Evolutionary conservation across 2,329 filamentous ascomycete species (phyloP).

Genomic region (Xylaria arbuscula): DNA sequence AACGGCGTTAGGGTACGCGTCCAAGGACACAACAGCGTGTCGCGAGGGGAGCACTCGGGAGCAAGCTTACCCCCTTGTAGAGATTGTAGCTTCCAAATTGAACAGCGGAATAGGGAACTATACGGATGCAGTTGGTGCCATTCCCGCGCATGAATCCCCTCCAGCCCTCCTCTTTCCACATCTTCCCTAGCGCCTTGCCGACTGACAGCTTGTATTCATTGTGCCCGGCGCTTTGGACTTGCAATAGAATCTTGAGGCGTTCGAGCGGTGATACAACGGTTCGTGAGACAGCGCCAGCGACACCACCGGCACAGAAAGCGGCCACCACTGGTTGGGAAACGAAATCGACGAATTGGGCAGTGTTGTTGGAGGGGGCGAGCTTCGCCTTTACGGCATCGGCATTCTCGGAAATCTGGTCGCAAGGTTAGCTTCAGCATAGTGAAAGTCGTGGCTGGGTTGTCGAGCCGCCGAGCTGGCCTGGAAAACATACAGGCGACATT

Average conservation of each 20-base stretch:
- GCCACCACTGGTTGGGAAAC: slow-evolving; percentile 87
- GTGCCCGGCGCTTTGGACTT: slow-evolving; percentile 89
- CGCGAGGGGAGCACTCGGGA: neutral
- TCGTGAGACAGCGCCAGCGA: slow-evolving; percentile 95
- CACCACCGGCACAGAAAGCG: slow-evolving; percentile 92
- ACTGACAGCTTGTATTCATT: slow-evolving; percentile 95
- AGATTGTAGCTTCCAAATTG: slow-evolving; percentile 99
- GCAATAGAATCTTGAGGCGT: slow-evolving; percentile 96
- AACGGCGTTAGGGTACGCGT: slow-evolving; percentile 26
- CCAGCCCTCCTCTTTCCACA: slow-evolving; percentile 98
- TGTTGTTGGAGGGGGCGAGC: slow-evolving; percentile 44
- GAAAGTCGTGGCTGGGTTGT: neutral
- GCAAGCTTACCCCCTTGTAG: slow-evolving; percentile 81
- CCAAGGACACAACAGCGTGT: neutral
- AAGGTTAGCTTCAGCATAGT: slow-evolving; percentile 33
- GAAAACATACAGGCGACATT: slow-evolving; percentile 54
- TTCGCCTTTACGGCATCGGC: slow-evolving; percentile 48
- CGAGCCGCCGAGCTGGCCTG: slow-evolving; percentile 18
- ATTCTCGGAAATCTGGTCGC: slow-evolving; percentile 43
- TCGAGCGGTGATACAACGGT: slow-evolving; percentile 97
- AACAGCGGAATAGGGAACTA: slow-evolving; percentile 97
- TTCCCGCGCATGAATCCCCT: slow-evolving; percentile 97
- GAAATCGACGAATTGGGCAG: slow-evolving; percentile 57
- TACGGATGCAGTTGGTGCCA: slow-evolving; percentile 97
- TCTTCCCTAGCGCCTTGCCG: slow-evolving; percentile 87